phyloP scores from a whole-genome alignment of 306 rosid genomes.

The Rosa lucieae region DNA sequence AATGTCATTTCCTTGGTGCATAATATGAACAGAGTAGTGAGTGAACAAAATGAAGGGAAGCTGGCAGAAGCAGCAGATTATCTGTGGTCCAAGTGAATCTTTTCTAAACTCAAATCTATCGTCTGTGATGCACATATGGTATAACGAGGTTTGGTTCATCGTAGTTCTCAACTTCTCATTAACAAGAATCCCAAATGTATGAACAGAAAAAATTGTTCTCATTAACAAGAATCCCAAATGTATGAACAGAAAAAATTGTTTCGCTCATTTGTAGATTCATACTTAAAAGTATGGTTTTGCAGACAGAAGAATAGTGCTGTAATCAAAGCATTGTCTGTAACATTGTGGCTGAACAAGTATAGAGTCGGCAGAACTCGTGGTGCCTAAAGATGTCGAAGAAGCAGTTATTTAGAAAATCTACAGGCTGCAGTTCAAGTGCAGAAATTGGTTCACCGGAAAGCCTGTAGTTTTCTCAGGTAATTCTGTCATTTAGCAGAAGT shows the following conservation, averaged over 20 bases:
- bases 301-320: background rate
- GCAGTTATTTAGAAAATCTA: background rate
- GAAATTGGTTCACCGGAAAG: background rate
- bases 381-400: background rate
- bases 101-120: background rate
- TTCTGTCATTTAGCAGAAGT: background rate
- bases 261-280: background rate
- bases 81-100: background rate
- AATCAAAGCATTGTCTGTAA: background rate
- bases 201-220: background rate
- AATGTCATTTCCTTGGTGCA: background rate
- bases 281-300: background rate
- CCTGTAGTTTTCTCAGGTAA: background rate
- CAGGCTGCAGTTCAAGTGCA: background rate
- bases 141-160: background rate
- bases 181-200: background rate
- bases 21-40: background rate
- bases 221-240: background rate
- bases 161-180: too few relatives aligned
- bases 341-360: background rate
- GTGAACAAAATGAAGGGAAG: background rate
- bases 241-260: background rate
- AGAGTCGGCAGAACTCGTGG: background rate
- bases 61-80: constrained; percentile 7
- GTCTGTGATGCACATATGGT: background rate